Evolutionary conservation across 495 filamentous ascomycete genomes (phyloP).

Genomic region (Trichodelitschia bisporula): DNA sequence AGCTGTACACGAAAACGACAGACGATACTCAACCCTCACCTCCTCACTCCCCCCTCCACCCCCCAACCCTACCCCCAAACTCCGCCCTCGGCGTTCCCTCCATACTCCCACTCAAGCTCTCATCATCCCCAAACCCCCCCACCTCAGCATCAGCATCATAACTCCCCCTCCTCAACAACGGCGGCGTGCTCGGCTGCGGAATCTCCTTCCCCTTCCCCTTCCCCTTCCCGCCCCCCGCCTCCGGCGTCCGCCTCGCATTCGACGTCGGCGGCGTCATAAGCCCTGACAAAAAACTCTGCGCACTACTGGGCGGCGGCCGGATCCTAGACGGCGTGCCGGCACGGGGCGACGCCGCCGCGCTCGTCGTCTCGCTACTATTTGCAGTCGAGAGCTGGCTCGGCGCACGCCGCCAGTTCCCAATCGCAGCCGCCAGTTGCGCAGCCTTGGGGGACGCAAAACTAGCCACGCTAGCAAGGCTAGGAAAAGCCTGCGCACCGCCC

Average conservation of each 20-base stretch:
- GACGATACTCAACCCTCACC: no score
- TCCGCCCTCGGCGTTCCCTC: no score
- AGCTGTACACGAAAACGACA: no score
- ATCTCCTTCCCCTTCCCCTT: constrained; percentile 24
- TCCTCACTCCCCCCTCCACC: no score
- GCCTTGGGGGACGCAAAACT: constrained; percentile 52
- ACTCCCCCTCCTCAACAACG: constrained; percentile 13
- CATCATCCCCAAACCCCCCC: no score
- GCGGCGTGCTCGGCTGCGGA: constrained; percentile 35
- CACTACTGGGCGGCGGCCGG: constrained; percentile 12
- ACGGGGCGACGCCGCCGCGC: constrained; percentile 16
- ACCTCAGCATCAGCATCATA: constrained; percentile 17
- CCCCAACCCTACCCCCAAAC: no score
- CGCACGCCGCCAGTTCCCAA: constrained; percentile 60
- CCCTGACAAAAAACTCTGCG: constrained; percentile 35
- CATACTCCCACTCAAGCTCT: no score
- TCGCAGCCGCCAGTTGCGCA: constrained; percentile 61
- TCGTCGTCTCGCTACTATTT: constrained; percentile 7
- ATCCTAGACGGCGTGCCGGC: constrained; percentile 31
- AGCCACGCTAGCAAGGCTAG: constrained; percentile 29
- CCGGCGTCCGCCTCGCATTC: constrained; percentile 30
- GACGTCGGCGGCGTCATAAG: constrained; percentile 64
- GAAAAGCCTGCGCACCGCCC: constrained; percentile 21
- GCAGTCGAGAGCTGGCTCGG: constrained; percentile 19
- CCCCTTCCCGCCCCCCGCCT: constrained; percentile 6